Evolutionary conservation across 2,329 filamentous ascomycete species (phyloP).

Genomic region (Esteya vermicola): DNA sequence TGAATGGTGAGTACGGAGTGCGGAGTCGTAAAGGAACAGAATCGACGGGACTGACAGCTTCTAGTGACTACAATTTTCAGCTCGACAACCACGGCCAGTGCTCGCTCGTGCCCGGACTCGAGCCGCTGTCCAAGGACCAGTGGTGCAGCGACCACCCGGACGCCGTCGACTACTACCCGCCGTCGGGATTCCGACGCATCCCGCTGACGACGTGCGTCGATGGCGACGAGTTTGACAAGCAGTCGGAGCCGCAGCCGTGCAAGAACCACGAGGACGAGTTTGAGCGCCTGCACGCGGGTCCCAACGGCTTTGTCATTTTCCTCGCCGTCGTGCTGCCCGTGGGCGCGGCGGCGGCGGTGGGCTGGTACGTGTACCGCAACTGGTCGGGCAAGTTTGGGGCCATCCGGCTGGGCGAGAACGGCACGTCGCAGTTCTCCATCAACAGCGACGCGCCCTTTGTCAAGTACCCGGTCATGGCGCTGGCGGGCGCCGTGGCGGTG

Average conservation of each 20-base stretch:
- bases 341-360: conserved; percentile 51
- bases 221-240: conserved; percentile 61
- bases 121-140: conserved; percentile 36
- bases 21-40: neutral
- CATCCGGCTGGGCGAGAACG: conserved; percentile 69
- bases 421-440: conserved; percentile 18
- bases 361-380: conserved; percentile 73
- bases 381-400: conserved; percentile 87
- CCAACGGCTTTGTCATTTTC: conserved; percentile 64
- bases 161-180: conserved; percentile 64
- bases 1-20: conserved; percentile 57
- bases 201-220: conserved; percentile 77
- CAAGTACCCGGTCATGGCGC: conserved; percentile 63
- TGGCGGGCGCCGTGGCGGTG: conserved; percentile 50
- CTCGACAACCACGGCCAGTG: conserved; percentile 63
- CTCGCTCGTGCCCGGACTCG: conserved; percentile 57
- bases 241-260: conserved; percentile 48
- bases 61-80: conserved; percentile 86
- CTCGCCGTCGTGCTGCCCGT: conserved; percentile 65
- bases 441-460: conserved; percentile 65
- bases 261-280: conserved; percentile 73
- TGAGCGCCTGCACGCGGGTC: conserved; percentile 47
- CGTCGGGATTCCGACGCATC: conserved; percentile 79
- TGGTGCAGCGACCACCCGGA: conserved; percentile 49
- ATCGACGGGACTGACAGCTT: neutral